Percentiles rank a stretch among this genome's conserved stretches.
phyloP scores from a whole-genome alignment of 2,329 filamentous ascomycete species.

The Penicillium sp. region DNA sequence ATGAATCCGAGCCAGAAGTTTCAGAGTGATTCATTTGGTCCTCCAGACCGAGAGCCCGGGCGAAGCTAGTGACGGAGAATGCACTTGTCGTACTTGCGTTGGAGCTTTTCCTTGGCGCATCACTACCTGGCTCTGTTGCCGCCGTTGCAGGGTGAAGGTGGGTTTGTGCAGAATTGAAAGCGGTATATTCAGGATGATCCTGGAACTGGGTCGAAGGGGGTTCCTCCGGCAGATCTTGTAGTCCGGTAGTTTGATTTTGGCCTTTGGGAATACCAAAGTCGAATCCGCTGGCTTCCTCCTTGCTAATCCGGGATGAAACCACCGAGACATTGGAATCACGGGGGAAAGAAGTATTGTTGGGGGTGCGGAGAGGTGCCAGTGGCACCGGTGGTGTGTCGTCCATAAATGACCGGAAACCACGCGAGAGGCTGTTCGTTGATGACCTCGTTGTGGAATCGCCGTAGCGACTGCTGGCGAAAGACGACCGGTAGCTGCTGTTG shows the following conservation, averaged over 20 bases:
- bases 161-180: constrained; percentile 15
- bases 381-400: constrained; percentile 31
- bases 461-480: constrained; percentile 33
- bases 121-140: constrained; percentile 8
- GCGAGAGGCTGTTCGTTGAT: constrained; percentile 27
- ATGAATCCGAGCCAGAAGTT: constrained; percentile 58
- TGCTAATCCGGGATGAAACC: constrained; percentile 15
- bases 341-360: constrained; percentile 15
- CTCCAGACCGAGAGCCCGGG: constrained; percentile 36
- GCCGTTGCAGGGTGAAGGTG: constrained; percentile 19
- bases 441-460: constrained; percentile 31
- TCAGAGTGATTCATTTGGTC: constrained; percentile 59
- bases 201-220: constrained; percentile 11
- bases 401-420: constrained; percentile 23
- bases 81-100: constrained; percentile 27
- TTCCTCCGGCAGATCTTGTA: constrained; percentile 19
- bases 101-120: constrained; percentile 19
- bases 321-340: constrained; percentile 22
- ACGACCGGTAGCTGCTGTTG: constrained; percentile 36
- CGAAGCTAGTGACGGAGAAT: constrained; percentile 34
- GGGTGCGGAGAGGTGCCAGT: constrained; percentile 19
- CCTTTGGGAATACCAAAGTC: constrained; percentile 22
- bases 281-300: constrained; percentile 23
- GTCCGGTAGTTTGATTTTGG: constrained; percentile 10
- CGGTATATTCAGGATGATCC: constrained; percentile 13